A percentile compares a stretch with the other conserved stretches of the same genome.
These are phyloP conservation scores for Hypsizygus ulmarius DNA, from an alignment of 1,284 basidiomycete genomes.

Conservation along the genomic window DNA sequence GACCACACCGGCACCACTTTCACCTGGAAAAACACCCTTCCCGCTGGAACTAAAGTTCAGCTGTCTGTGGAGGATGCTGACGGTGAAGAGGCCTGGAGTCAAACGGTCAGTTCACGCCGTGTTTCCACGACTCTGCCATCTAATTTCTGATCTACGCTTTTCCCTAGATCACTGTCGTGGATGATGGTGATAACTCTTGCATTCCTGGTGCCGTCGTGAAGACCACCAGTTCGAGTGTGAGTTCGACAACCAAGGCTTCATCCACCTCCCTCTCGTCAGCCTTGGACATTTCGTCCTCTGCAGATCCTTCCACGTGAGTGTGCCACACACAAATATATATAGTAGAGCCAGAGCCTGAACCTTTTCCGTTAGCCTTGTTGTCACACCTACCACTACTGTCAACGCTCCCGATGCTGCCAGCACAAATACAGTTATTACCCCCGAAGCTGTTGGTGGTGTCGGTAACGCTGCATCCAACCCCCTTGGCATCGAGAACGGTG, in stretches of 20 bases:
- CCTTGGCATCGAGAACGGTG: slow-evolving; percentile 27
- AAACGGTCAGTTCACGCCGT: slow-evolving; percentile 40
- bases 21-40: slow-evolving; percentile 47
- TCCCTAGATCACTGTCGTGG: slow-evolving; percentile 53
- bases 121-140: slow-evolving; percentile 11
- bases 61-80: slow-evolving; percentile 54
- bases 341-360: not conserved
- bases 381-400: slow-evolving; percentile 21
- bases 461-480: slow-evolving; percentile 46
- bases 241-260: slow-evolving; percentile 6
- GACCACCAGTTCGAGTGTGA: slow-evolving; percentile 18
- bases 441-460: slow-evolving; percentile 45
- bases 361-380: slow-evolving; percentile 15
- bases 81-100: slow-evolving; percentile 64
- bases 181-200: slow-evolving; percentile 51
- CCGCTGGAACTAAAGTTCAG: slow-evolving; percentile 47
- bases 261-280: slow-evolving; percentile 20
- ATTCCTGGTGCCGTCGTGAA: slow-evolving; percentile 21
- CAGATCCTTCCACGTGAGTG: slow-evolving; percentile 14
- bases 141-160: slow-evolving; percentile 6
- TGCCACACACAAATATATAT: not conserved
- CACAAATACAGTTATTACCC: slow-evolving; percentile 14
- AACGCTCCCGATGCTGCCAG: slow-evolving; percentile 11
- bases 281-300: slow-evolving; percentile 13
- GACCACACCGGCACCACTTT: slow-evolving; percentile 45